Evolutionary conservation across 2,329 filamentous ascomycete genomes (phyloP).

Genomic region (Aureobasidium zeae): DNA sequence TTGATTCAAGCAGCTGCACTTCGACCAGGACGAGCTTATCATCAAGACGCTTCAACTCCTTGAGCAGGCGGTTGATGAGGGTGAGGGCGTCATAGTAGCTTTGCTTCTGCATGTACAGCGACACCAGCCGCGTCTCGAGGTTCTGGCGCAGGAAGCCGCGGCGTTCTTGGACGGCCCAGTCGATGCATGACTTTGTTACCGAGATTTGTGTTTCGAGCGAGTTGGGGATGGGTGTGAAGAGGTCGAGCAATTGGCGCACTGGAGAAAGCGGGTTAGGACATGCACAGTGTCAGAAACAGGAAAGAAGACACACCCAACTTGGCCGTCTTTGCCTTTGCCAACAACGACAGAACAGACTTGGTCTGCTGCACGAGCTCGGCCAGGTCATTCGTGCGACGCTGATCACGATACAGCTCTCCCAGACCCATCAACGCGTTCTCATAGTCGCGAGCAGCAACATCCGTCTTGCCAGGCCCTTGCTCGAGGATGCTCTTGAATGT

Average conservation of each 20-base stretch:
- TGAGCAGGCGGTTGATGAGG: slow-evolving; percentile 90
- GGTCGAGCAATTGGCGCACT: slow-evolving; percentile 95
- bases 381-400: slow-evolving; percentile 73
- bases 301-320: slow-evolving; percentile 66
- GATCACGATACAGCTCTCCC: slow-evolving; percentile 86
- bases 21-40: slow-evolving; percentile 98
- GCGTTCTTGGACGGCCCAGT: slow-evolving; percentile 93
- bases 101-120: slow-evolving; percentile 93
- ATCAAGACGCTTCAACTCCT: slow-evolving; percentile 93
- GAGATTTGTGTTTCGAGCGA: slow-evolving; percentile 88
- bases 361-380: slow-evolving; percentile 85
- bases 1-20: slow-evolving; percentile 92
- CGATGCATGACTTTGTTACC: slow-evolving; percentile 98
- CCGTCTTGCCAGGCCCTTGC: slow-evolving; percentile 72
- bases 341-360: slow-evolving; percentile 82
- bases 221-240: slow-evolving; percentile 88
- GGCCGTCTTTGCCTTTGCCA: slow-evolving; percentile 97
- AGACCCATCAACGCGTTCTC: slow-evolving; percentile 80
- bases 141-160: slow-evolving; percentile 96
- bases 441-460: slow-evolving; percentile 82
- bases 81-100: slow-evolving; percentile 95
- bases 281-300: background rate
- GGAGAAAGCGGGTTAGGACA: slow-evolving; percentile 15
- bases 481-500: slow-evolving; percentile 86
- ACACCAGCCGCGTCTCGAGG: slow-evolving; percentile 89